Evolutionary conservation across 495 filamentous ascomycete genomes (phyloP).

Genomic region (Podospora australis): DNA sequence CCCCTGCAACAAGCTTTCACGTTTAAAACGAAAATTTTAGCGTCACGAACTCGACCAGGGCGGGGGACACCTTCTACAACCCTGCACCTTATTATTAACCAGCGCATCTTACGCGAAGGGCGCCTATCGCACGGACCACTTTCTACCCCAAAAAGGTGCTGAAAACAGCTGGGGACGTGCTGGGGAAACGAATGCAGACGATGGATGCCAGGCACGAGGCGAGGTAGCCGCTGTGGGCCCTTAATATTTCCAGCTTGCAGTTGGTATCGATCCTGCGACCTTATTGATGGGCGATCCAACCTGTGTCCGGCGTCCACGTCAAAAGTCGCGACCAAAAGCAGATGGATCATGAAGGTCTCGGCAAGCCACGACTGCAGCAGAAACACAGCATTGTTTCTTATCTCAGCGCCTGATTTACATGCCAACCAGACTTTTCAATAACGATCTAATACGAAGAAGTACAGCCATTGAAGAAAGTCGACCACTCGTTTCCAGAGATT

Average conservation of each 20-base stretch:
- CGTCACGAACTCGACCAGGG: not conserved
- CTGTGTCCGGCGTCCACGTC: no score
- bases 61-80: not conserved
- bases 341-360: not conserved
- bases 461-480: no score
- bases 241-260: no score
- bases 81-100: conserved; percentile 4
- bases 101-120: no score
- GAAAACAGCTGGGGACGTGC: not conserved
- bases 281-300: no score
- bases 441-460: no score
- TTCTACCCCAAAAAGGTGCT: not conserved
- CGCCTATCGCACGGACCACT: not conserved
- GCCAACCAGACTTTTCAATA: no score
- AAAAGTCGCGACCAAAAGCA: no score
- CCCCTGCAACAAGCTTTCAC: not conserved
- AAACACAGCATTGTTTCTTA: not conserved
- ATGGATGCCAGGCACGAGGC: not conserved
- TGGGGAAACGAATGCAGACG: not conserved
- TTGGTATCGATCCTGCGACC: no score
- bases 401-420: not conserved
- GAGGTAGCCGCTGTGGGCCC: no score
- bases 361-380: not conserved
- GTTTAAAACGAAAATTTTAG: conserved; percentile 3
- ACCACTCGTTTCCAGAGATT: no score